These are phyloP conservation scores for Chaetomium tenue DNA, from an alignment of 495 filamentous ascomycete species.

Conservation along the genomic window DNA sequence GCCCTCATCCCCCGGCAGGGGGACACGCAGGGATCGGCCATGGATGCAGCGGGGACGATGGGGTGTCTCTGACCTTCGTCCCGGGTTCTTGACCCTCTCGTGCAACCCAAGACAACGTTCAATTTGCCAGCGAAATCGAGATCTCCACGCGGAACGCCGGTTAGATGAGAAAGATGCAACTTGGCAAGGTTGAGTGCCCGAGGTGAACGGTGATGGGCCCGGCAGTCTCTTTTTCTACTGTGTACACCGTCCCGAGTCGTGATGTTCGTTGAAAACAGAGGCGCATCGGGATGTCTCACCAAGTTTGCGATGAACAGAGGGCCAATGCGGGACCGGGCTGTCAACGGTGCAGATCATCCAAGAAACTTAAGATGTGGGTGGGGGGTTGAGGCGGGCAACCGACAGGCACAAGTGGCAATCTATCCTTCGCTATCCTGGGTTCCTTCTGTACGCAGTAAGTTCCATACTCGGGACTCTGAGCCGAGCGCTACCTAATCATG, in stretches of 20 bases:
- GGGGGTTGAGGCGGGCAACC: too few relatives aligned
- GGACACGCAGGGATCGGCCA: constrained; percentile 14
- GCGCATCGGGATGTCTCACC: background rate
- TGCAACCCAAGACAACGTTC: background rate
- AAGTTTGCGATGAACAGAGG: background rate
- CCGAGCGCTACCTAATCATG: background rate
- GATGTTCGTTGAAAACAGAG: background rate
- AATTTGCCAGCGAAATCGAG: constrained; percentile 6
- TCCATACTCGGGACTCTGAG: background rate
- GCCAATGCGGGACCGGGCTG: too few relatives aligned
- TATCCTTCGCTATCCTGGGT: too few relatives aligned
- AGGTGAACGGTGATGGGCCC: background rate
- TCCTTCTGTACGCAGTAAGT: background rate
- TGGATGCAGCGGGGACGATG: constrained; percentile 1
- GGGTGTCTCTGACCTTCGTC: constrained; percentile 3
- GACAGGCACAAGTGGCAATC: background rate
- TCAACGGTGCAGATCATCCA: too few relatives aligned
- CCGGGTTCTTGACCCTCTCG: constrained; percentile 5
- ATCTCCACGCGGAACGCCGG: constrained; percentile 3
- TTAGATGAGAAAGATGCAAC: background rate
- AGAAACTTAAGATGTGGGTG: too few relatives aligned
- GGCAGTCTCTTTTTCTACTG: background rate
- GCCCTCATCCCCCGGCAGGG: background rate
- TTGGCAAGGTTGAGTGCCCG: background rate
- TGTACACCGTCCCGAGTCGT: background rate